Conservation (phyloP, 2,329 filamentous ascomycete genomes). For the Pseudopyricularia javanii region DNA sequence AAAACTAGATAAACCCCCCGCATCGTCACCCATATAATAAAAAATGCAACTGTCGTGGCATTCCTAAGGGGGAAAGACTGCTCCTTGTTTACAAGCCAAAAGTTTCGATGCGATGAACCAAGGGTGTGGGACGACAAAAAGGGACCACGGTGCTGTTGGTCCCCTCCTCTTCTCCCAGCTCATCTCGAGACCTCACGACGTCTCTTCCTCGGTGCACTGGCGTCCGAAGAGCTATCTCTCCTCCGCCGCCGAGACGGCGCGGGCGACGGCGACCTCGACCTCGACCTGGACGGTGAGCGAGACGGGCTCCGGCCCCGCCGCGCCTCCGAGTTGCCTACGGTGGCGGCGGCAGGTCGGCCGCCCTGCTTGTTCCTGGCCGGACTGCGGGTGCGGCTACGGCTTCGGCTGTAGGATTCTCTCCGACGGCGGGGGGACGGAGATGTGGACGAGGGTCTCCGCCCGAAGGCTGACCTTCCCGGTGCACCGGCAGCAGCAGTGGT, state of each 20-base stretch:
- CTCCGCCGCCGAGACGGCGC: conserved; percentile 7
- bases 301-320: conserved; percentile 3
- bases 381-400: conserved; percentile 2
- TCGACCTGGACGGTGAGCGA: conserved; percentile 8
- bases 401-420: conserved; percentile 8
- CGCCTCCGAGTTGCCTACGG: background rate
- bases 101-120: too few species aligned
- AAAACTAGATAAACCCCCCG: too few species aligned
- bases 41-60: too few species aligned
- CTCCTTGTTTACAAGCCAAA: too few species aligned
- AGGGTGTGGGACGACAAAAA: too few species aligned
- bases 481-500: background rate
- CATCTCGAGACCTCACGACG: conserved; percentile 5
- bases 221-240: conserved; percentile 9
- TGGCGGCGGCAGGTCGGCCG: background rate
- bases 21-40: too few species aligned
- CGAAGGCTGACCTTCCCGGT: background rate
- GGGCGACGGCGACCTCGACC: conserved; percentile 8
- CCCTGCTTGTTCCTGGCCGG: conserved; percentile 1
- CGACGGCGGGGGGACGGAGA: conserved; percentile 1
- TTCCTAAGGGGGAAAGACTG: too few species aligned
- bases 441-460: background rate
- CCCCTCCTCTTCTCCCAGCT: too few species aligned
- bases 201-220: conserved; percentile 12
- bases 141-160: too few species aligned